These are phyloP conservation scores for Logfia minima DNA, from an alignment of 129 eudicot species.

Conservation along the genomic window DNA sequence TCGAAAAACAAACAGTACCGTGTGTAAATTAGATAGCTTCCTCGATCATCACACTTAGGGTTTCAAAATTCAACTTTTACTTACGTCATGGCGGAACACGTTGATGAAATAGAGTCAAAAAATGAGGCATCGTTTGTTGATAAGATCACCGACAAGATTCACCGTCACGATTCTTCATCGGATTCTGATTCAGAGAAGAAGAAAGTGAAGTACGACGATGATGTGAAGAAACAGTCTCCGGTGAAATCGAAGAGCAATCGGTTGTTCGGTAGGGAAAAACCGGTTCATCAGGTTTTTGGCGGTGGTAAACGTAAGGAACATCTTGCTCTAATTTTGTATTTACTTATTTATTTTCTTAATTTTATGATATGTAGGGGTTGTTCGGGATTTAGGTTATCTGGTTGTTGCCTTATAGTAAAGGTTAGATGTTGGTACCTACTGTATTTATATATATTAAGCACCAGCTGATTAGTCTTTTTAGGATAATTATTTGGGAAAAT, in stretches of 20 bases:
- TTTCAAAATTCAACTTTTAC: constrained; percentile 1
- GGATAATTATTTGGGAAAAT: background rate
- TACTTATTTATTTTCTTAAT: background rate
- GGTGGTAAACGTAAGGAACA: constrained; percentile 68
- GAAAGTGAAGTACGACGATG: constrained; percentile 20
- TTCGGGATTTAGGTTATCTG: background rate
- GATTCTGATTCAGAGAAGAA: constrained; percentile 49
- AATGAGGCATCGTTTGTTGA: constrained; percentile 45
- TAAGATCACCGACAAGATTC: constrained; percentile 56
- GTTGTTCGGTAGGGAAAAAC: constrained; percentile 62
- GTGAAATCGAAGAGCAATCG: constrained; percentile 42
- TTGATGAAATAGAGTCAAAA: constrained; percentile 50
- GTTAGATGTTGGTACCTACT: background rate
- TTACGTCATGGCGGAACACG: constrained; percentile 60
- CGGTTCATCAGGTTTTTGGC: constrained; percentile 78
- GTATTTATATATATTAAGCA: too few species aligned
- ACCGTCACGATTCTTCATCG: constrained; percentile 29
- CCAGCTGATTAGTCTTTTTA: background rate
- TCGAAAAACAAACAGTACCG: background rate
- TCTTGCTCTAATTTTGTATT: background rate
- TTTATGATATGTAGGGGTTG: background rate
- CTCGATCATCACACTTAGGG: constrained; percentile 16
- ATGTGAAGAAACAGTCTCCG: constrained; percentile 29
- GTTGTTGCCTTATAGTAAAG: background rate
- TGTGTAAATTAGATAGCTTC: background rate